A percentile compares a stretch with the other conserved stretches of the same genome.
Evolutionary conservation across 768 basidiomycete genomes (phyloP).

Genomic region (Trametes maxima): DNA sequence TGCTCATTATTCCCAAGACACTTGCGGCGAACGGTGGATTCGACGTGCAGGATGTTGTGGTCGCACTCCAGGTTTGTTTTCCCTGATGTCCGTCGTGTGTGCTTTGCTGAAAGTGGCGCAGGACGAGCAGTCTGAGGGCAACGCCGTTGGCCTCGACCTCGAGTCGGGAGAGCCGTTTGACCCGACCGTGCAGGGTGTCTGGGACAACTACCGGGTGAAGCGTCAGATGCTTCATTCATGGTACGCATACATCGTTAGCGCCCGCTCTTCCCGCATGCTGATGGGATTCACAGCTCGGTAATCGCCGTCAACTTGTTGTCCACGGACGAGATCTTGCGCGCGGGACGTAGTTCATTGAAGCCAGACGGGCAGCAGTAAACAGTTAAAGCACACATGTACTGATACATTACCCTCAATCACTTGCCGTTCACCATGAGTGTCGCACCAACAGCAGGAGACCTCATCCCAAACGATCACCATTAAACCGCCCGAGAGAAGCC

Average conservation of each 20-base stretch:
- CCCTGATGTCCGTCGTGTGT: neutral
- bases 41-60: constrained; percentile 94
- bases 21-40: constrained; percentile 95
- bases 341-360: constrained; percentile 86
- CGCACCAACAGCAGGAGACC: neutral
- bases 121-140: constrained; percentile 96
- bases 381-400: constrained; percentile 9
- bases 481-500: constrained; percentile 14
- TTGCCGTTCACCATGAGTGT: neutral
- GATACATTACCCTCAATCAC: constrained; percentile 2
- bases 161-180: constrained; percentile 96
- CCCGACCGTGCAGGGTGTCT: constrained; percentile 93
- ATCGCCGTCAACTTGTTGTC: constrained; percentile 95
- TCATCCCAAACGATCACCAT: constrained; percentile 8
- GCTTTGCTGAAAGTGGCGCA: constrained; percentile 29
- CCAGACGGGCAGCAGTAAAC: constrained; percentile 66
- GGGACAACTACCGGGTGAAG: constrained; percentile 99
- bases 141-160: constrained; percentile 87
- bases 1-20: constrained; percentile 95
- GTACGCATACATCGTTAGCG: constrained; percentile 46
- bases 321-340: constrained; percentile 93
- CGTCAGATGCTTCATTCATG: constrained; percentile 98
- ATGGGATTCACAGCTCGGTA: constrained; percentile 60
- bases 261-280: constrained; percentile 26
- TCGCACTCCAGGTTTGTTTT: constrained; percentile 73